Evolutionary conservation across 139 green algal genomes (phyloP).

Genomic region (Chlorella sp.): DNA sequence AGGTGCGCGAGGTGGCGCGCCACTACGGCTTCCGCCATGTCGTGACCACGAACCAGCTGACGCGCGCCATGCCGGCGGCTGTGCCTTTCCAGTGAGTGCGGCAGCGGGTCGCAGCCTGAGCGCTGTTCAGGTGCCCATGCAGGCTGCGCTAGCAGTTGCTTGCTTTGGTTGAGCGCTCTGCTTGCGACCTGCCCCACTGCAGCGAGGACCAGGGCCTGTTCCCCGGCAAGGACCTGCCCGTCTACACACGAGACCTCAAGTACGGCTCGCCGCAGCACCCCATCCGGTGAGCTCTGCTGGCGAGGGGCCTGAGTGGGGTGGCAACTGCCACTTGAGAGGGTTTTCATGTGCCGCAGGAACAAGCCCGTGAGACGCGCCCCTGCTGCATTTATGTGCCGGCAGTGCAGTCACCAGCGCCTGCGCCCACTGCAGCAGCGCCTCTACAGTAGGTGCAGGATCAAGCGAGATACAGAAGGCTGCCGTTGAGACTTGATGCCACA

Average conservation of each 20-base stretch:
- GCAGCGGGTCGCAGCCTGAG: neutral
- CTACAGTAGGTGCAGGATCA: too few relatives aligned
- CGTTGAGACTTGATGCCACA: too few relatives aligned
- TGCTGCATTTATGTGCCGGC: too few relatives aligned
- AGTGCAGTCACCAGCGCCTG: too few relatives aligned
- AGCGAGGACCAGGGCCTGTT: conserved; percentile 27
- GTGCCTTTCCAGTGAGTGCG: conserved; percentile 61
- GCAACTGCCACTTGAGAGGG: too few relatives aligned
- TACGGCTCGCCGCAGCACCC: conserved; percentile 15
- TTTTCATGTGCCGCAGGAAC: too few relatives aligned
- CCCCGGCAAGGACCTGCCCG: conserved; percentile 4
- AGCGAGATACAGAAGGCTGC: too few relatives aligned
- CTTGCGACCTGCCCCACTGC: too few relatives aligned
- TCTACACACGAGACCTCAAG: conserved; percentile 11
- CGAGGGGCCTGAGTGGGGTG: too few relatives aligned
- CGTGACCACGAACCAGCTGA: conserved; percentile 63
- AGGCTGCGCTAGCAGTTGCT: neutral
- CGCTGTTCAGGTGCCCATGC: neutral
- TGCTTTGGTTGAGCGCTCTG: neutral
- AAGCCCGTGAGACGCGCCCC: too few relatives aligned
- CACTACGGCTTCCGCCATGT: conserved; percentile 73
- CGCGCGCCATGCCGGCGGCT: conserved; percentile 45
- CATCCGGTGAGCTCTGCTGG: neutral
- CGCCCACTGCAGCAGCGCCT: too few relatives aligned
- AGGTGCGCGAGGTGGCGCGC: conserved; percentile 56